phyloP scores from a whole-genome alignment of 169 alveolate genomes.

The Ichthyophthirius multifiliis region DNA sequence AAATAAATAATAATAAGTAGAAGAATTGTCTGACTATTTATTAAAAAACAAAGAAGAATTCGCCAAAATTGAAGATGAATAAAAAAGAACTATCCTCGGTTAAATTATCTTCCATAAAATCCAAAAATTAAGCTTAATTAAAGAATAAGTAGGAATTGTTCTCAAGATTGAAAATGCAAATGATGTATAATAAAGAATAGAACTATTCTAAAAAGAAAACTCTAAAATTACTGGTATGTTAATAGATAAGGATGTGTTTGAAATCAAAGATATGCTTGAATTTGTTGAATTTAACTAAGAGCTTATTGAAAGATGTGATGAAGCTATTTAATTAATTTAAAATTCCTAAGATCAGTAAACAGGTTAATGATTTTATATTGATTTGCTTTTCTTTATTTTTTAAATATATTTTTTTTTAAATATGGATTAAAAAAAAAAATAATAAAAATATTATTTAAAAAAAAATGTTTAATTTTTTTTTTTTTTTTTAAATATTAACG shows the following conservation, averaged over 20 bases:
- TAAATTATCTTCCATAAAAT: slow-evolving; percentile 1
- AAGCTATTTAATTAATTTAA: neutral
- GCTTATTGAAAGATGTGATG: slow-evolving; percentile 1
- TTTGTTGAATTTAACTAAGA: neutral
- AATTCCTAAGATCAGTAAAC: too few relatives aligned
- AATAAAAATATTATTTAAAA: too few relatives aligned
- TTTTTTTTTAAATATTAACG: too few relatives aligned
- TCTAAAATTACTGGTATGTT: slow-evolving; percentile 11
- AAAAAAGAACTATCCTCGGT: neutral
- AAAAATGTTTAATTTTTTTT: too few relatives aligned
- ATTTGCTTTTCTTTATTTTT: too few relatives aligned
- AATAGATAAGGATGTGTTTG: neutral
- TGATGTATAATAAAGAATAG: neutral
- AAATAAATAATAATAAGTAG: too few relatives aligned
- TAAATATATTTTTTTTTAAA: too few relatives aligned
- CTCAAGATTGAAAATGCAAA: neutral
- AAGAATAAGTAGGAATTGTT: neutral
- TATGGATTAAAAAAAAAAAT: too few relatives aligned
- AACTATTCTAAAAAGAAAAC: neutral
- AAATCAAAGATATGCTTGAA: neutral
- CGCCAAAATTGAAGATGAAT: neutral
- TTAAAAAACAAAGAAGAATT: neutral
- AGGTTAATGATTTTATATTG: too few relatives aligned
- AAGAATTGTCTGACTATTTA: too few relatives aligned
- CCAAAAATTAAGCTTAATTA: neutral